These are phyloP conservation scores for Hanseniaspora mollemarum DNA, from an alignment of 805 yeast species.

Conservation along the genomic window DNA sequence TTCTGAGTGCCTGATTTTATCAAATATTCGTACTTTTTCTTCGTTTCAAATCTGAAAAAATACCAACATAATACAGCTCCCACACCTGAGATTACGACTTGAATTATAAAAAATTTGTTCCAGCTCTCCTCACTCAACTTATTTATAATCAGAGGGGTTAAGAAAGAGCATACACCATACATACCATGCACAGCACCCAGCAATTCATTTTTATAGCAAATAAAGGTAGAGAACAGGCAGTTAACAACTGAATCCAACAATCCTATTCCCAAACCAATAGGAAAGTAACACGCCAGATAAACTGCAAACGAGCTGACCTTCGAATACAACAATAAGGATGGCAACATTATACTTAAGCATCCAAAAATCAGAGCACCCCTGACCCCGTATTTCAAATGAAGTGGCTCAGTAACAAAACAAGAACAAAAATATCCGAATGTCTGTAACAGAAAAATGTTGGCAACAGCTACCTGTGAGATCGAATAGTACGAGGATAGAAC, in stretches of 20 bases:
- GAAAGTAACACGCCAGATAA: slow-evolving; percentile 24
- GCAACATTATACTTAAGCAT: slow-evolving; percentile 16
- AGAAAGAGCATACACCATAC: slow-evolving; percentile 63
- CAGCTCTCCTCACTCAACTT: slow-evolving; percentile 27
- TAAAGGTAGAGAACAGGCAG: slow-evolving; percentile 27
- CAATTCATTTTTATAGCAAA: slow-evolving; percentile 42
- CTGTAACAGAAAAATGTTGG: slow-evolving; percentile 27
- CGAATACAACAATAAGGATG: slow-evolving; percentile 17
- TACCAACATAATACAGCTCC: slow-evolving; percentile 27
- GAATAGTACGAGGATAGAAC: slow-evolving; percentile 24
- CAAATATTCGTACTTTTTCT: slow-evolving; percentile 28
- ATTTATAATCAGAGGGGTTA: slow-evolving; percentile 56
- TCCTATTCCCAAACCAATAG: slow-evolving; percentile 30
- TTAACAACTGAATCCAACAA: slow-evolving; percentile 28
- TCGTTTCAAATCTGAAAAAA: slow-evolving; percentile 39
- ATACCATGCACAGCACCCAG: slow-evolving; percentile 56
- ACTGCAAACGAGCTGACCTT: slow-evolving; percentile 23
- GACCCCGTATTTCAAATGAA: slow-evolving; percentile 24
- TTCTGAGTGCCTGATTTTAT: slow-evolving; percentile 16
- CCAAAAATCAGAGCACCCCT: slow-evolving; percentile 27
- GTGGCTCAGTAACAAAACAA: slow-evolving; percentile 25
- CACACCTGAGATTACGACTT: slow-evolving; percentile 32
- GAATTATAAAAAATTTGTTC: slow-evolving; percentile 25
- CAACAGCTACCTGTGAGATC: slow-evolving; percentile 23
- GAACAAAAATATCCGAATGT: slow-evolving; percentile 27